phyloP scores from a whole-genome alignment of 495 filamentous ascomycete genomes.

The Gamarada debralockiae region DNA sequence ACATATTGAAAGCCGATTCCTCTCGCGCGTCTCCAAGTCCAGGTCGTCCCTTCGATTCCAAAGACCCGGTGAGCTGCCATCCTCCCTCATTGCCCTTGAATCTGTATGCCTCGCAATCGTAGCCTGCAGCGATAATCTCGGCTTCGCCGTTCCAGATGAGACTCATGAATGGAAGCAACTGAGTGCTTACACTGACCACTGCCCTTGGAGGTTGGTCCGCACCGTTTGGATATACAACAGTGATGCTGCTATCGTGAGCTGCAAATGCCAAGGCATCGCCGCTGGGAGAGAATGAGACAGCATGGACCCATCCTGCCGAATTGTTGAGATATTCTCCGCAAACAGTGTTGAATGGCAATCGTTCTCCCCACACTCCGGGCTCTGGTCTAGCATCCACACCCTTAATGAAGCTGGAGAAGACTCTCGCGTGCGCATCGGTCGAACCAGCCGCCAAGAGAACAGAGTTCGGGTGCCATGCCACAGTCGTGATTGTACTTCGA shows the following conservation, averaged over 20 bases:
- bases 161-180: conserved; percentile 85
- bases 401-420: conserved; percentile 95
- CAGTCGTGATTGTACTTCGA: conserved; percentile 87
- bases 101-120: conserved; percentile 94
- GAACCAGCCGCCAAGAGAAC: conserved; percentile 91
- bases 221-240: conserved; percentile 89
- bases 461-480: conserved; percentile 95
- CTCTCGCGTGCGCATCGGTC: conserved; percentile 94
- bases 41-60: conserved; percentile 76
- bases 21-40: conserved; percentile 42
- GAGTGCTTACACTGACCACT: conserved; percentile 82
- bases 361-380: conserved; percentile 88
- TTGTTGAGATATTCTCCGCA: conserved; percentile 95
- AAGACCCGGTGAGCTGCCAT: conserved; percentile 80
- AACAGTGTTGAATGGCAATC: conserved; percentile 94
- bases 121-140: conserved; percentile 93
- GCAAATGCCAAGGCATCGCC: conserved; percentile 89
- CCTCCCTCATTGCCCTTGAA: conserved; percentile 78
- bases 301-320: conserved; percentile 94
- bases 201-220: conserved; percentile 89
- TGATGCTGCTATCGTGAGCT: conserved; percentile 92
- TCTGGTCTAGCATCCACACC: conserved; percentile 85
- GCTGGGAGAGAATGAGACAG: conserved; percentile 84
- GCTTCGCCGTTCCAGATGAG: conserved; percentile 88
- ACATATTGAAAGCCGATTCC: conserved; percentile 94